Conservation (phyloP, 129 eudicot species). For the Mikania micrantha region DNA sequence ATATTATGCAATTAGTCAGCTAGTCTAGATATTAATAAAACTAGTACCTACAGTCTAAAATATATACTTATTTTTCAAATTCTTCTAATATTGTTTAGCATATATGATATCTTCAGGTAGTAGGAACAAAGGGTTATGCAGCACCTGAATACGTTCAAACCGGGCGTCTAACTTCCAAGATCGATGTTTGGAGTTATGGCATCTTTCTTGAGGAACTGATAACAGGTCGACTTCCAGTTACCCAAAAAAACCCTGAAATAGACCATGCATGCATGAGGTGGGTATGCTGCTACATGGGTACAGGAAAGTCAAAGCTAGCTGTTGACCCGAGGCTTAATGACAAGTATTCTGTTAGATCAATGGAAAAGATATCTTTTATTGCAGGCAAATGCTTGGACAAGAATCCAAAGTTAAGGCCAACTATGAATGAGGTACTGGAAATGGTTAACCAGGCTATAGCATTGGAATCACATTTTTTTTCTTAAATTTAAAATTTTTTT, state of each 20-base stretch:
- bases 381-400: constrained; percentile 54
- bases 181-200: constrained; percentile 70
- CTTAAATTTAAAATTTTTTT: not conserved
- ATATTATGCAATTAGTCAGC: too few species aligned
- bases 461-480: not conserved
- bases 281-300: constrained; percentile 45
- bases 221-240: constrained; percentile 51
- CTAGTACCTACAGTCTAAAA: not conserved
- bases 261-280: constrained; percentile 45
- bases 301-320: constrained; percentile 37
- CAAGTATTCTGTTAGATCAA: constrained; percentile 29
- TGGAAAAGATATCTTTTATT: constrained; percentile 34
- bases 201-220: constrained; percentile 66
- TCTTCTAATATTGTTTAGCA: not conserved
- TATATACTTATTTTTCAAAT: not conserved
- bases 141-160: constrained; percentile 82
- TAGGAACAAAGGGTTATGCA: constrained; percentile 75
- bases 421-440: constrained; percentile 61
- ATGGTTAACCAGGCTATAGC: constrained; percentile 41
- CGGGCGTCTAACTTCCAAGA: constrained; percentile 61
- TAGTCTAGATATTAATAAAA: too few species aligned
- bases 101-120: constrained; percentile 35
- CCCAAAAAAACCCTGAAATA: constrained; percentile 39
- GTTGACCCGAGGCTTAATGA: constrained; percentile 55
- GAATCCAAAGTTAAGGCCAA: constrained; percentile 48